Evolutionary conservation across 768 basidiomycete species (phyloP), one percentile per base, ranked within the genome.

Genomic region (Macrocybe gigantea): DNA sequence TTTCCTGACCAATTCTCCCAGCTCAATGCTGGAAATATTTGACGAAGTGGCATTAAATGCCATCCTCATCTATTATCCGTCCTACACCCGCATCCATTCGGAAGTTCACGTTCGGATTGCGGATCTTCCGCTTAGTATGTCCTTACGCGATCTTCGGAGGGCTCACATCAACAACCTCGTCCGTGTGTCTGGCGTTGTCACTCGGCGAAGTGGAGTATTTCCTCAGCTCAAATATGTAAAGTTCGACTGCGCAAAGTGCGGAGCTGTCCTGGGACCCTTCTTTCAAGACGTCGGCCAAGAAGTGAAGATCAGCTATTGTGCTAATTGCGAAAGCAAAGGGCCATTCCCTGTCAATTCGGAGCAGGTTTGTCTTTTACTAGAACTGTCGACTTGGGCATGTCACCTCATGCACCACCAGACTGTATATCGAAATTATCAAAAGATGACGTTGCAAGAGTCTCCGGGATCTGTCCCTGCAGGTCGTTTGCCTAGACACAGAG

Each of bases 161-260:
- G 77, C 81, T 36, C 87, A 98, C 60, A 77, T 98, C 42, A 97
- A 98, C 71, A 93, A 89, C 54, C 85, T 99, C 38, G 93, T 99
- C 32, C 87, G 96, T 34, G 88, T 99, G 6, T 82, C 86, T 6
- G 96, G 96, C 9, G 96, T 99, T 12, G 96, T 99, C 39, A 99
- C 96, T 1, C 75, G 96, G 49, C 78, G 96, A 35, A 92, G 85
- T 7, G 95, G 96, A 7, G 94, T 99, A 7, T 98, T 98, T 67
- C 96, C 96, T n/a, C 96, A 99, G 65, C 72, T 99, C 50, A 98
- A 99, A 70, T 96, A 97, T 60, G 94, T 99, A 65, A 98, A 97
- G 64, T 99, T 99, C 59, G 93, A 98, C 64, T 99, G 96, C 66
- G 78, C 79, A 47, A 97, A 95, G 64, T 99, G 96, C 57, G 86